Evolutionary conservation across 169 alveolate species (phyloP), one percentile per base, ranked within the genome.

Genomic region (Eimeria praecox): DNA sequence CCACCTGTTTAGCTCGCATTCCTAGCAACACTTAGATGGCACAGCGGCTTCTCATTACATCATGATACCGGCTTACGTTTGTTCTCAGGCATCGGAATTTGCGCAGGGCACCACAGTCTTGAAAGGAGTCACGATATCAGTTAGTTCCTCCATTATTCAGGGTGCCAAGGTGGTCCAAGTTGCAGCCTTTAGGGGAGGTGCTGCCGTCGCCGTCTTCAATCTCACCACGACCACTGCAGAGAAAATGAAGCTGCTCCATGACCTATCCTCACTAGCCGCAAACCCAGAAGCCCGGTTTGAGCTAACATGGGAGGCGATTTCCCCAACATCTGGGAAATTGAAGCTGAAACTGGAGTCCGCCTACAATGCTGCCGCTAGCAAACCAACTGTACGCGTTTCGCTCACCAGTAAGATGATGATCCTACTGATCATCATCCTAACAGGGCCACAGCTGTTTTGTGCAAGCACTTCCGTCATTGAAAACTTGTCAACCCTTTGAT

Each of bases 281-380:
- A 87, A 87, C 27, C 82, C 78, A 38, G 82, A 35, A 33, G 94
- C 94, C 35, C 42, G n/a, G 35, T 87, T 87, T 87, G 94, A 87
- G 24, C 82, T 87, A 20, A 87, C 83, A 22, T 86, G 93, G 93
- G 69, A 30, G 24, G 82, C 93, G 44, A 86, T n/a, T 62, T 86
- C 93, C 35, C 62, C 93, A 24, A 86, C 82, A 35, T 33, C 93
- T 27, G 93, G 93, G 18, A 62, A 24, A 24, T 38, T 86, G 82
- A 86, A 56, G 59, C 82, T 86, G 54, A 86, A 42, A 30, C n/a
- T 86, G 54, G 93, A 86, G 27, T 49, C 77, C 27, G 62, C 82
- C 46, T 86, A 86, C 93, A 86, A 62, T 38, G 94, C 94, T 40
- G 94, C 94, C 30, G 94, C 94, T 22, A 87, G 94, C 94, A 87